Evolutionary conservation across 2,329 filamentous ascomycete species (phyloP), one percentile per base, ranked within the genome.

Genomic region (Tolypocladium sp.): DNA sequence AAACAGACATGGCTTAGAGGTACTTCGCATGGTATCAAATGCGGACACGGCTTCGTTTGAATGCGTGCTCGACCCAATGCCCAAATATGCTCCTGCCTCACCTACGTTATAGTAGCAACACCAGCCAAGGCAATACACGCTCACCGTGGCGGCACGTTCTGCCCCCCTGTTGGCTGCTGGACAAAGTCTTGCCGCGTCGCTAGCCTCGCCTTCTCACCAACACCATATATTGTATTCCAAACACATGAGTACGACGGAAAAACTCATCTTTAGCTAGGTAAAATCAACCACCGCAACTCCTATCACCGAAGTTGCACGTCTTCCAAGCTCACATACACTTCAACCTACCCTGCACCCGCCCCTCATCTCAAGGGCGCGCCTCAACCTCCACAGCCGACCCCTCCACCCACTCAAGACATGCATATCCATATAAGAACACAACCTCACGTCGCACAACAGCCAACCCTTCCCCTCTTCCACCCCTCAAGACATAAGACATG

Each of bases 401-500:
- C 20, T n/a, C 49, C 49, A 22, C 30, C 8, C 13, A n/a, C 4
- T 20, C 44, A 27, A 33, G 17, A 13, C 27, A 12, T 35, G 9
- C 49, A 5, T 9, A 15, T 12, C 17, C 9, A n/a, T 20, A 10
- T 12, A 33, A 27, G 27, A 52, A n/a, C 27, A 20, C 25, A 51
- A 17, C 46, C 9, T 20, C 42, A 25, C 27, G 6, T 51, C 9
- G 46, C 27, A 51, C 17, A 27, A 7, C 27, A 20, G 25, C 35
- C 33, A 15, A 38, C 52, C 4, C 35, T 25, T 13, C 52, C 35
- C 20, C 6, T 55, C 22, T 40, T 37, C 30, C 38, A 30, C 22
- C 51, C 27, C 13, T 42, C 41, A 33, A 44, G 40, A n/a, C 52
- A 62, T 64, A 33, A 44, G 40, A n/a, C 52, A 62, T 64, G 63